Conservation (phyloP, 768 basidiomycete genomes). For the Wakefieldia striispora region DNA sequence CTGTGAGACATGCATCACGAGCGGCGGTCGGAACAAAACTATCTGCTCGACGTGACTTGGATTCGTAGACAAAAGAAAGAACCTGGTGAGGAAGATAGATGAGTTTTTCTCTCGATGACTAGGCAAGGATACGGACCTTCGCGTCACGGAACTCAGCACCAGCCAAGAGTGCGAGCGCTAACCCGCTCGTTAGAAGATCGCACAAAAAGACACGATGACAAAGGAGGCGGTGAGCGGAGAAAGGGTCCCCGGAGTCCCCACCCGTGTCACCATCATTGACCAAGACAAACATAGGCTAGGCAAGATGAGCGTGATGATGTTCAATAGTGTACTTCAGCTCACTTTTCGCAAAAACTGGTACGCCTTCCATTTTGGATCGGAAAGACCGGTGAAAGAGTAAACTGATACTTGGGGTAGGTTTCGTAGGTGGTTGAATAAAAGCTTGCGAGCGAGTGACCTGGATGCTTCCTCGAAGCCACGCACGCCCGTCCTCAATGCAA, state of each 20-base stretch:
- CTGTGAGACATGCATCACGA: slow-evolving; percentile 5
- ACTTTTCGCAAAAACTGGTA: slow-evolving; percentile 46
- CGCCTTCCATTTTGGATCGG: slow-evolving; percentile 48
- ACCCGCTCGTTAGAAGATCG: slow-evolving; percentile 44
- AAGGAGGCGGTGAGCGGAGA: slow-evolving; percentile 34
- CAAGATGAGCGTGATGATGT: slow-evolving; percentile 8
- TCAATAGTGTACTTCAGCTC: neutral
- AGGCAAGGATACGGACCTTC: slow-evolving; percentile 41
- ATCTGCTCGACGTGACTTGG: slow-evolving; percentile 23
- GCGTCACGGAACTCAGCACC: slow-evolving; percentile 60
- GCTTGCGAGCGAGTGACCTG: slow-evolving; percentile 48
- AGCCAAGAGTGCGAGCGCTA: slow-evolving; percentile 51
- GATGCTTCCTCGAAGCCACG: slow-evolving; percentile 41
- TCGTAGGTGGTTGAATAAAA: slow-evolving; percentile 51
- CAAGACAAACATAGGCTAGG: slow-evolving; percentile 67
- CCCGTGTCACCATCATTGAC: slow-evolving; percentile 49
- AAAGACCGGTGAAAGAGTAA: slow-evolving; percentile 43
- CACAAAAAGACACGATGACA: slow-evolving; percentile 51
- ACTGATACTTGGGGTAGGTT: slow-evolving; percentile 40
- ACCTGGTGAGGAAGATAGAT: slow-evolving; percentile 39
- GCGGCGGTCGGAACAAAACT: slow-evolving; percentile 14
- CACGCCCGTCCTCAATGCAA: slow-evolving; percentile 39
- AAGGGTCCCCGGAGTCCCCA: slow-evolving; percentile 3
- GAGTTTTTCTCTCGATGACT: neutral
- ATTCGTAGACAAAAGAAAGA: slow-evolving; percentile 55